Percentiles rank a stretch among this genome's conserved stretches.
phyloP scores from a whole-genome alignment of 148 eudicot species.

The Heliamphora exappendiculata region DNA sequence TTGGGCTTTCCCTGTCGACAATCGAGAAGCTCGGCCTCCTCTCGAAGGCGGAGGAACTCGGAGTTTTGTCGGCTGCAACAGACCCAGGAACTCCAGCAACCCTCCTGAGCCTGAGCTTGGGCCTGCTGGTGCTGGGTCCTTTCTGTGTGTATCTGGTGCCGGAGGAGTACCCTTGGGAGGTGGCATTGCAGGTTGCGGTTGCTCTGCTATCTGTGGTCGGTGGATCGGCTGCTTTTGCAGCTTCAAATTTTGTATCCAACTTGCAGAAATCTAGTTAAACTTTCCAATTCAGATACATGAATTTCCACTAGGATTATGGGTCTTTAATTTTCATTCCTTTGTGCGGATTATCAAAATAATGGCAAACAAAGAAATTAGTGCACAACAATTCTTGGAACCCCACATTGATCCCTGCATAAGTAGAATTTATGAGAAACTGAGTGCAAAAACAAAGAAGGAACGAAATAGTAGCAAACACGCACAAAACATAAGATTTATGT shows the following conservation, averaged over 20 bases:
- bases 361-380: too few species aligned
- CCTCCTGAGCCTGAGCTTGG: slow-evolving; percentile 58
- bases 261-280: slow-evolving; percentile 57
- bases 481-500: too few species aligned
- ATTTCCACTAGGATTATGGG: background rate
- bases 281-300: background rate
- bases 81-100: slow-evolving; percentile 67
- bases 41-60: slow-evolving; percentile 83
- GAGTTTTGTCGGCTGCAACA: slow-evolving; percentile 83
- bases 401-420: too few species aligned
- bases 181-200: slow-evolving; percentile 59
- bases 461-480: too few species aligned
- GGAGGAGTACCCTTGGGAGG: slow-evolving; percentile 70
- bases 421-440: too few species aligned
- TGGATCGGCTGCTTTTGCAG: slow-evolving; percentile 91
- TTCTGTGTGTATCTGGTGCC: slow-evolving; percentile 64
- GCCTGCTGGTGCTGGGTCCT: slow-evolving; percentile 54
- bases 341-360: background rate
- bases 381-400: too few species aligned
- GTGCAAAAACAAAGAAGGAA: background rate
- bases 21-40: slow-evolving; percentile 81
- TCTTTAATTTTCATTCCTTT: background rate
- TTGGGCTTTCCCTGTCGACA: slow-evolving; percentile 53
- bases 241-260: slow-evolving; percentile 72
- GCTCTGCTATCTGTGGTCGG: slow-evolving; percentile 57